These are phyloP conservation scores for Heritiera littoralis DNA, from an alignment of 345 rosid genomes.

Conservation along the genomic window DNA sequence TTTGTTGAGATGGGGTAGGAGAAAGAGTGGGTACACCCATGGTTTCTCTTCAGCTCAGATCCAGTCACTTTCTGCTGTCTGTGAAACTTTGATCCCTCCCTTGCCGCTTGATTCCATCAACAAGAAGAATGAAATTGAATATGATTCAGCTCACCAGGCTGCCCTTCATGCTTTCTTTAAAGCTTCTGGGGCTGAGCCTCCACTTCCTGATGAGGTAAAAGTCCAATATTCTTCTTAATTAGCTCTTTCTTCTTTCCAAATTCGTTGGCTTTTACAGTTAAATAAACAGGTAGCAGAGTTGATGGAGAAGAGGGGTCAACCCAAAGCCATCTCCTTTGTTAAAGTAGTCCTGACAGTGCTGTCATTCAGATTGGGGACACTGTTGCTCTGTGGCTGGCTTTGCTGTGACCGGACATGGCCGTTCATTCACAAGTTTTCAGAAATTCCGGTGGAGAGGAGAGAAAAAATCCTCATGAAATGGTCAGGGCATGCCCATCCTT, in stretches of 20 bases:
- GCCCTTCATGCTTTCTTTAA: conserved; percentile 39
- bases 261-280: not conserved
- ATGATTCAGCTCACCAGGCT: conserved; percentile 33
- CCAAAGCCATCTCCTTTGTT: conserved; percentile 41
- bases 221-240: not conserved
- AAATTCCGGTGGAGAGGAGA: conserved; percentile 58
- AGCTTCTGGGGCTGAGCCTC: conserved; percentile 59
- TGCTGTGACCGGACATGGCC: conserved; percentile 69
- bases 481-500: conserved; percentile 41
- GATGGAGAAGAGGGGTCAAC: conserved; percentile 43
- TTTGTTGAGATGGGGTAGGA: conserved; percentile 49
- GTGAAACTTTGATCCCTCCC: conserved; percentile 67
- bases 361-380: conserved; percentile 66
- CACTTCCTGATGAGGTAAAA: conserved; percentile 64
- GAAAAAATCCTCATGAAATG: conserved; percentile 57
- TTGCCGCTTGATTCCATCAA: conserved; percentile 27
- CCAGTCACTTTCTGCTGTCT: conserved; percentile 56
- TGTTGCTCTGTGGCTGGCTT: conserved; percentile 62
- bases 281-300: conserved; percentile 63
- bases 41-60: conserved; percentile 73
- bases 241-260: not conserved
- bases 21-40: conserved; percentile 40
- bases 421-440: conserved; percentile 63
- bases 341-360: conserved; percentile 45
- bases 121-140: conserved; percentile 12